phyloP scores from a whole-genome alignment of 805 yeast genomes.

The Yamadazyma scolyti region DNA sequence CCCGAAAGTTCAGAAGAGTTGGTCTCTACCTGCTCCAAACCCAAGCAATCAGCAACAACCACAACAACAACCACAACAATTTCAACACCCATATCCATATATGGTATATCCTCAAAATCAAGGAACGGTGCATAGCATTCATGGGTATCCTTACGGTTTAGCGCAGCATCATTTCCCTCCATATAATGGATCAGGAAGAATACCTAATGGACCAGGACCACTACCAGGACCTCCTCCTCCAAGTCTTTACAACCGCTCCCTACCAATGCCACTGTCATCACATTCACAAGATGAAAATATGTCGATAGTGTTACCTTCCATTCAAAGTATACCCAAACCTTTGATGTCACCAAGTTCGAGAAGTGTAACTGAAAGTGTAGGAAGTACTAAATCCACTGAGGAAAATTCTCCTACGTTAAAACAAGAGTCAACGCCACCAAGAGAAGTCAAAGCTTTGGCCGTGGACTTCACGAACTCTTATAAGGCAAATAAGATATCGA shows the following conservation, averaged over 20 bases:
- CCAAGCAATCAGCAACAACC: no score
- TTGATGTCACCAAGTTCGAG: no score
- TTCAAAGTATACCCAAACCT: no score
- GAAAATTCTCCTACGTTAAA: conserved; percentile 5
- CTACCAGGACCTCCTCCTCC: conserved; percentile 40
- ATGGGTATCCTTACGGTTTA: conserved; percentile 10
- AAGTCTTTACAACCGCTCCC: conserved; percentile 5
- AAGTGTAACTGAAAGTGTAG: no score
- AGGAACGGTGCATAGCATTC: no score
- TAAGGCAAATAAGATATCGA: conserved; percentile 19
- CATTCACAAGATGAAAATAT: conserved; percentile 4
- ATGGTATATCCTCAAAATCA: no score
- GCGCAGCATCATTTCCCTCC: conserved; percentile 24
- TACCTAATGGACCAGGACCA: conserved; percentile 42
- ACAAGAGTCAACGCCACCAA: conserved; percentile 6
- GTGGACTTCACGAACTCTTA: conserved; percentile 11
- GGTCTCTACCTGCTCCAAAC: no score
- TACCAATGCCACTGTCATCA: conserved; percentile 4
- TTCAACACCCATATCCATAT: no score
- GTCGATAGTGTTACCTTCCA: no score
- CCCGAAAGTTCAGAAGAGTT: no score
- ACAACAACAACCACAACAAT: no score
- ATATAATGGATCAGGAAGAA: conserved; percentile 28
- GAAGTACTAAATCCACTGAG: no score
- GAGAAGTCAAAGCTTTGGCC: conserved; percentile 5